Conservation (phyloP, 1,284 basidiomycete species). For the Thecaphora frezii region DNA sequence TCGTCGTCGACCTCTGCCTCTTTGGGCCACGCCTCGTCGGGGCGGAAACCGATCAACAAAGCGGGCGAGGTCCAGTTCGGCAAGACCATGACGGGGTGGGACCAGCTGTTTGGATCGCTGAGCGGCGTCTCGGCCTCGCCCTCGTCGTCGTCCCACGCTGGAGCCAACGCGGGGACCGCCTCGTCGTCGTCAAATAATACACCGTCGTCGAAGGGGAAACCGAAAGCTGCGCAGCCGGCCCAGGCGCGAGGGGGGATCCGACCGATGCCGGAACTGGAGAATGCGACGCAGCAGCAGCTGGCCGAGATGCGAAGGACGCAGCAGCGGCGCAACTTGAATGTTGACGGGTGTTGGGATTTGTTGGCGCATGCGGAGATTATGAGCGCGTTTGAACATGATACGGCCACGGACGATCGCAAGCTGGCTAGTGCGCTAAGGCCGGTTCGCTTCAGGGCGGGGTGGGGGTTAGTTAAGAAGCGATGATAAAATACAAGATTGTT, state of each 20-base stretch:
- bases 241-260: conserved; percentile 29
- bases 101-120: conserved; percentile 30
- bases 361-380: conserved; percentile 41
- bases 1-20: too few relatives aligned
- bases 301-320: conserved; percentile 7
- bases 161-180: background rate
- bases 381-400: conserved; percentile 27
- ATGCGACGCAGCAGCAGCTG: conserved; percentile 7
- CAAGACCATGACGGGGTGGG: conserved; percentile 35
- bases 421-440: conserved; percentile 13
- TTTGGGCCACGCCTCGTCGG: too few relatives aligned
- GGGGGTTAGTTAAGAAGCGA: background rate
- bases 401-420: conserved; percentile 14
- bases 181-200: background rate
- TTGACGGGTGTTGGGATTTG: conserved; percentile 36
- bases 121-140: conserved; percentile 14
- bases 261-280: conserved; percentile 17
- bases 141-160: background rate
- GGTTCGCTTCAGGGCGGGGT: conserved; percentile 14
- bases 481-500: background rate
- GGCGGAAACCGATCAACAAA: background rate
- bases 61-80: conserved; percentile 9
- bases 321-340: conserved; percentile 11
- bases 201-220: background rate
- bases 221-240: conserved; percentile 2